phyloP scores from a whole-genome alignment of 2,329 filamentous ascomycete genomes.

The Penicillium janthinellum region DNA sequence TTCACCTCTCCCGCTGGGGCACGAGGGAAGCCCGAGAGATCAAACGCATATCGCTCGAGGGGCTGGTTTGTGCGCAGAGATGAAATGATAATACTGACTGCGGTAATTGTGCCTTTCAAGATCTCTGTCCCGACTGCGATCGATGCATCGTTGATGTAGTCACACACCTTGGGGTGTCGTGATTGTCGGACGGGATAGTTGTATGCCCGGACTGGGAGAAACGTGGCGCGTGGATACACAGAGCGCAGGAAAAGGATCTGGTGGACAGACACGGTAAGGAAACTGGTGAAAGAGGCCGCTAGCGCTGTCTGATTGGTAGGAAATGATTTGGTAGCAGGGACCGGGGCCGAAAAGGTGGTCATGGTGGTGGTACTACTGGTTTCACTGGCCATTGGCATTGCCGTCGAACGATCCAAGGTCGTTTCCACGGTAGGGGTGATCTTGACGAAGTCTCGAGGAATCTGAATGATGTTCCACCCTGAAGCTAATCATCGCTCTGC shows the following conservation, averaged over 20 bases:
- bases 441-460: slow-evolving; percentile 42
- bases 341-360: slow-evolving; percentile 44
- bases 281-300: slow-evolving; percentile 71
- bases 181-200: slow-evolving; percentile 83
- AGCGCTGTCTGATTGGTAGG: slow-evolving; percentile 59
- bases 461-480: slow-evolving; percentile 46
- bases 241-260: slow-evolving; percentile 80
- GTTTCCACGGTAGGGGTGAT: slow-evolving; percentile 39
- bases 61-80: slow-evolving; percentile 53
- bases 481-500: slow-evolving; percentile 49
- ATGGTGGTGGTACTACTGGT: slow-evolving; percentile 44
- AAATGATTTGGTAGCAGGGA: slow-evolving; percentile 44
- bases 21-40: slow-evolving; percentile 58
- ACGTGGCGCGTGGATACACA: slow-evolving; percentile 77
- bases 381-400: slow-evolving; percentile 47
- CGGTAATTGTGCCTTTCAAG: slow-evolving; percentile 58
- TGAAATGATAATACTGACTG: slow-evolving; percentile 60
- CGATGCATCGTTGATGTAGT: slow-evolving; percentile 82
- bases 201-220: slow-evolving; percentile 77
- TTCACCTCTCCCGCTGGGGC: slow-evolving; percentile 52
- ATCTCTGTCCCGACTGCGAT: slow-evolving; percentile 71
- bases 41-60: slow-evolving; percentile 63
- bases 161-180: slow-evolving; percentile 80
- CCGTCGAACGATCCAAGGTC: slow-evolving; percentile 35
- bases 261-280: slow-evolving; percentile 81